phyloP scores from a whole-genome alignment of 176 grass and related monocot species.

The Poa annua region DNA sequence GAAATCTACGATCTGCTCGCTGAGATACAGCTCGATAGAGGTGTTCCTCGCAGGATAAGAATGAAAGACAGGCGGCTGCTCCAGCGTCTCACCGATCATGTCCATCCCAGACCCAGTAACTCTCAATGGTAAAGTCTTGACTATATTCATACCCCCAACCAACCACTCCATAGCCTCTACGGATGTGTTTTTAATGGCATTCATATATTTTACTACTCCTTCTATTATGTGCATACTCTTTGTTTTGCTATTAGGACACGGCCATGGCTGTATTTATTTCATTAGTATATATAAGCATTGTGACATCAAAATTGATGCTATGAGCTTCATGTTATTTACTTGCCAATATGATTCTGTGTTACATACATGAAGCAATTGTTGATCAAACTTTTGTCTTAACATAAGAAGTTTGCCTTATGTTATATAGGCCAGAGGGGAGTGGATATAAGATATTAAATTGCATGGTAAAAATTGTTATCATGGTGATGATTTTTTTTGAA shows the following conservation, averaged over 20 bases:
- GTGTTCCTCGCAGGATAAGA: not conserved
- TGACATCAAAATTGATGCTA: not conserved
- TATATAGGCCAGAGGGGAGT: not conserved
- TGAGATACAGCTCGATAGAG: not conserved
- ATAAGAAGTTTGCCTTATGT: not conserved
- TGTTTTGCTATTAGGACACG: no score
- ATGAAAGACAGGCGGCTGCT: not conserved
- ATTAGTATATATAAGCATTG: not conserved
- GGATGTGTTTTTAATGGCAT: no score
- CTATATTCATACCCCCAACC: not conserved
- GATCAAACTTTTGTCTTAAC: not conserved
- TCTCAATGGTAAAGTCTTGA: not conserved
- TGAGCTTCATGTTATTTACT: not conserved
- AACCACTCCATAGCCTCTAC: not conserved
- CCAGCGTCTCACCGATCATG: not conserved
- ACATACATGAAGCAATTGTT: not conserved
- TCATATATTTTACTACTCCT: no score
- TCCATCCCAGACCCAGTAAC: not conserved
- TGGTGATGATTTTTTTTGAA: not conserved
- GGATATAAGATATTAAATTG: no score
- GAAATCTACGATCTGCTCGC: not conserved
- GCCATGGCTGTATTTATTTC: no score
- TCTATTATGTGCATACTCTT: no score
- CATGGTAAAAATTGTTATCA: not conserved
- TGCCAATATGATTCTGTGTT: not conserved